A percentile compares a stretch with the other conserved stretches of the same genome.
Evolutionary conservation across 495 filamentous ascomycete species (phyloP).

Genomic region (Podospora fimiseda): DNA sequence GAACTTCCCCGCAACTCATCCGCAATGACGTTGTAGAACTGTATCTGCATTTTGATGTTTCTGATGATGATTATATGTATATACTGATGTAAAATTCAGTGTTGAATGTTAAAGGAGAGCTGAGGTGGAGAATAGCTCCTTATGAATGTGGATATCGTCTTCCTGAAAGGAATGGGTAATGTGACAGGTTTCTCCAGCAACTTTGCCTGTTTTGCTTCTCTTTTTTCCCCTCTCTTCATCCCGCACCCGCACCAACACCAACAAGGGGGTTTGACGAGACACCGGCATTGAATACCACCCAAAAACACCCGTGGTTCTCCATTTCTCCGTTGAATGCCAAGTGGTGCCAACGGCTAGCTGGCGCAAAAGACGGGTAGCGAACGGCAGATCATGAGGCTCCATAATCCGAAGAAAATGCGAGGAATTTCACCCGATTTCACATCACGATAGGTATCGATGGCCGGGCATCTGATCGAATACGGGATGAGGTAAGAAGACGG

Average conservation of each 20-base stretch:
- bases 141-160: background rate
- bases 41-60: conserved; percentile 19
- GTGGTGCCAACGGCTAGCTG: background rate
- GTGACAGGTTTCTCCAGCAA: background rate
- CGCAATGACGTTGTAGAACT: conserved; percentile 44
- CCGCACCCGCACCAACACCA: background rate
- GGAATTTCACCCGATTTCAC: too few relatives aligned
- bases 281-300: background rate
- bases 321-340: background rate
- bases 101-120: too few relatives aligned
- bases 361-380: background rate
- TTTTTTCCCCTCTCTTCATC: too few relatives aligned
- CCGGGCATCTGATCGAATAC: too few relatives aligned
- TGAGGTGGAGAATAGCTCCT: too few relatives aligned
- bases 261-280: background rate
- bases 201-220: background rate
- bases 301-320: background rate
- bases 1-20: conserved; percentile 34
- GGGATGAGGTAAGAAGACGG: too few relatives aligned
- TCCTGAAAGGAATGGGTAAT: background rate
- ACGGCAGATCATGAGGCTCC: background rate
- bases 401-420: background rate
- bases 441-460: too few relatives aligned
- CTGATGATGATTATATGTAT: too few relatives aligned
- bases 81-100: too few relatives aligned